phyloP scores from a whole-genome alignment of 768 basidiomycete species.

The Hydnomerulius pinastri region DNA sequence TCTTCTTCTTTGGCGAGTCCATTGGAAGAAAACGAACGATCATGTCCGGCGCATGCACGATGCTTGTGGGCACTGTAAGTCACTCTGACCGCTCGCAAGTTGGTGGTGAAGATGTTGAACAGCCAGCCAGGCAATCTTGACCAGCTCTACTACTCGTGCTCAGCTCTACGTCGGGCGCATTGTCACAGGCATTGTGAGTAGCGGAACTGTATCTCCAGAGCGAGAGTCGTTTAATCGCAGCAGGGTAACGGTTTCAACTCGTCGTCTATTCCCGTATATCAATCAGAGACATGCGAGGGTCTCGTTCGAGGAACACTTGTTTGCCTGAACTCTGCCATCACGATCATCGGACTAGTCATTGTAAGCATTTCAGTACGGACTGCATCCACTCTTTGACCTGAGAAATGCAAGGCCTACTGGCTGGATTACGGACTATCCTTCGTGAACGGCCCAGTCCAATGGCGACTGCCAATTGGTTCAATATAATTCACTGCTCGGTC shows the following conservation, averaged over 20 bases:
- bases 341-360: constrained; percentile 42
- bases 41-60: constrained; percentile 36
- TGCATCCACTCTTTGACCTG: too few species aligned
- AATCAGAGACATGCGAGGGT: constrained; percentile 41
- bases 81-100: too few species aligned
- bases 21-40: constrained; percentile 41
- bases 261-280: constrained; percentile 42
- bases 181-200: constrained; percentile 39
- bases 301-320: constrained; percentile 37
- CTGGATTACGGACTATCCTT: constrained; percentile 44
- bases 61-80: constrained; percentile 41
- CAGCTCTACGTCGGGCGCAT: constrained; percentile 42
- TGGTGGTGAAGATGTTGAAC: too few species aligned
- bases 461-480: constrained; percentile 25
- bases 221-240: not conserved
- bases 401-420: constrained; percentile 41
- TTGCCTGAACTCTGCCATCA: constrained; percentile 40
- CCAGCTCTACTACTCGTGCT: constrained; percentile 40
- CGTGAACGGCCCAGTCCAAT: constrained; percentile 28
- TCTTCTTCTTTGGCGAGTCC: constrained; percentile 40
- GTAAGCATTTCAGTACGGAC: too few species aligned
- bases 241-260: constrained; percentile 45
- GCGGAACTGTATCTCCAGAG: not conserved
- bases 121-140: constrained; percentile 36
- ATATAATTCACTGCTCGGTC: too few species aligned